These are phyloP conservation scores for Amanita rubescens DNA, from an alignment of 768 basidiomycete species.

Conservation along the genomic window DNA sequence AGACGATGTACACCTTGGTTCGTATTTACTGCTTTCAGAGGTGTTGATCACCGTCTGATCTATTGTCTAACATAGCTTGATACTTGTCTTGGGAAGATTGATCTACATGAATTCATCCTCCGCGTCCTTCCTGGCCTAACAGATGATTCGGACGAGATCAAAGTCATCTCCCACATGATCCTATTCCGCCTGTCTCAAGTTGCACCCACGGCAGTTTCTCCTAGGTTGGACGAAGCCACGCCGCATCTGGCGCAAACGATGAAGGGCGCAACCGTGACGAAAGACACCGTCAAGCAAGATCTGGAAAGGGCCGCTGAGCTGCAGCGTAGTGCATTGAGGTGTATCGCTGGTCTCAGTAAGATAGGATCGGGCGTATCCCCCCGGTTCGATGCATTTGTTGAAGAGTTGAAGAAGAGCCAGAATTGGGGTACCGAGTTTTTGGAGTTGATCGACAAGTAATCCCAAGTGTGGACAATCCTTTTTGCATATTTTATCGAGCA, in stretches of 20 bases:
- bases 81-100: slow-evolving; percentile 83
- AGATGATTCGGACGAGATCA: slow-evolving; percentile 94
- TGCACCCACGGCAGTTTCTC: slow-evolving; percentile 75
- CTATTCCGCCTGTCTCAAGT: slow-evolving; percentile 85
- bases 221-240: slow-evolving; percentile 78
- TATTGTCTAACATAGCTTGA: slow-evolving; percentile 53
- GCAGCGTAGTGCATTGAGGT: slow-evolving; percentile 83
- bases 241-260: slow-evolving; percentile 82
- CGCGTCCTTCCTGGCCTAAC: slow-evolving; percentile 75
- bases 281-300: slow-evolving; percentile 95
- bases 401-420: slow-evolving; percentile 56
- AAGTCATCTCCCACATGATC: slow-evolving; percentile 94
- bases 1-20: slow-evolving; percentile 93
- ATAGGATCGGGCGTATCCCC: slow-evolving; percentile 57
- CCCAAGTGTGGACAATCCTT: background rate
- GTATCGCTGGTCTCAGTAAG: slow-evolving; percentile 81
- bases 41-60: background rate
- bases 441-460: slow-evolving; percentile 34
- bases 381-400: slow-evolving; percentile 76
- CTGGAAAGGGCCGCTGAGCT: slow-evolving; percentile 83
- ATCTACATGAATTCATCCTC: slow-evolving; percentile 77
- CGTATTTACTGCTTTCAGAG: slow-evolving; percentile 18
- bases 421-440: slow-evolving; percentile 68
- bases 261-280: slow-evolving; percentile 82
- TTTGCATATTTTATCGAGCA: background rate